Evolutionary conservation across 2,329 filamentous ascomycete genomes (phyloP), one percentile per base, ranked within the genome.

Genomic region (Seiridium unicorne): DNA sequence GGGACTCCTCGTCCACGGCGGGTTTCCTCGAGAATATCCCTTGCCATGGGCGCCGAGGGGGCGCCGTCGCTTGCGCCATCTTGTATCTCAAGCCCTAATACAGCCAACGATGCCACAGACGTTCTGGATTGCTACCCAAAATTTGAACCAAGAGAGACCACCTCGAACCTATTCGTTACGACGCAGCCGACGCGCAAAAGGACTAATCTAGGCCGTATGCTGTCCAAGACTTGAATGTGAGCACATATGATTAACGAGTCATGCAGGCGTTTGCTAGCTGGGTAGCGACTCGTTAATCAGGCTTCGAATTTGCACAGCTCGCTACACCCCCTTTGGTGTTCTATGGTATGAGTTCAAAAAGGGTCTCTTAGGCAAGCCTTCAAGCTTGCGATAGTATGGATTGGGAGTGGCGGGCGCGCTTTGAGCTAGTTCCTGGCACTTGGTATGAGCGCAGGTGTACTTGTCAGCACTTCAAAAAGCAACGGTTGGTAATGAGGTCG

Each of bases 51-150:
- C 64, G 65, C 57, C 63, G 53, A 4, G 61, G 48, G 38, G 51
- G 60, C 56, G 61, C 53, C 38, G 51, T 58, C 32, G 56, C 48
- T 40, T 60, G 61, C 7, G 62, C 65, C 66, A 69, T 65, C 60
- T 60, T 66, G 57, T 38, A 8, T 13, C 13, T 42, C 18, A 26
- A 2, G 18, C 18, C 18, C 18, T 26, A 26, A 26, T 26, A 26
- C 18, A 26, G 18, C 18, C 18, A 26, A 26, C 18, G 18, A 26
- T 26, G 18, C 18, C 18, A 26, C 18, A 26, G 18, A 26, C 18
- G 18, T 44, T 44, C 2, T n/a, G 42, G 11, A 11, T 7, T 44
- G 10, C 3, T 11, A 13, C 11, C 42, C 42, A 44, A 44, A 18
- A 3, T 18, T 44, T n/a, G 18, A 44, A 44, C 9, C 42, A 7